Conservation (phyloP, 164 flowering plant species). For the Santalum album region DNA sequence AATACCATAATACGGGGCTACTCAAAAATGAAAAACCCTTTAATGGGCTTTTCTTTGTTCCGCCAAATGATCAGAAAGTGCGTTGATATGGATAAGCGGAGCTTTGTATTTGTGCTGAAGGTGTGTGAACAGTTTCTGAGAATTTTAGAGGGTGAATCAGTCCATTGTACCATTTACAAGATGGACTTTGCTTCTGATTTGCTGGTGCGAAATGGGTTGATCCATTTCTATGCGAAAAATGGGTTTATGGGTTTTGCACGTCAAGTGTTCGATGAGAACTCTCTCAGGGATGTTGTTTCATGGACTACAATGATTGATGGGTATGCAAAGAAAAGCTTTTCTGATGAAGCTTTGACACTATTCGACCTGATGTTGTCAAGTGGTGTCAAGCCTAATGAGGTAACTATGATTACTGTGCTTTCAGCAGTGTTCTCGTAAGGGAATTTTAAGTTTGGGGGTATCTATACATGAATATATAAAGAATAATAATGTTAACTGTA, state of each 20-base stretch:
- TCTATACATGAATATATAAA: constrained; percentile 27
- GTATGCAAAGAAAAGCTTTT: constrained; percentile 18
- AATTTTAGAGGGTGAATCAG: constrained; percentile 23
- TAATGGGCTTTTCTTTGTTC: constrained; percentile 29
- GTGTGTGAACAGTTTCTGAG: constrained; percentile 27
- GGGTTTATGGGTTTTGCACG: constrained; percentile 30
- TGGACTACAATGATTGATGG: constrained; percentile 64
- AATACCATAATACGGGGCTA: constrained; percentile 63
- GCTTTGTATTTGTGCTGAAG: constrained; percentile 51
- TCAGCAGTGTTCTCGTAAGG: constrained; percentile 51
- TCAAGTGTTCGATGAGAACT: constrained; percentile 34
- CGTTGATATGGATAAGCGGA: constrained; percentile 42
- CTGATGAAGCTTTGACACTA: constrained; percentile 37
- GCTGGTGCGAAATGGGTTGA: constrained; percentile 43
- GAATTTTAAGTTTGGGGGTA: constrained; percentile 33
- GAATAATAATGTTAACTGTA: constrained; percentile 18
- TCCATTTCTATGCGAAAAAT: constrained; percentile 36
- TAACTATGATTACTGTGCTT: constrained; percentile 56
- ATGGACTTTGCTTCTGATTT: constrained; percentile 36
- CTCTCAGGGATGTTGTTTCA: constrained; percentile 43
- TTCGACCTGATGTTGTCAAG: constrained; percentile 33
- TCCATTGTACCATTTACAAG: constrained; percentile 37
- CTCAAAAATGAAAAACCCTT: constrained; percentile 14
- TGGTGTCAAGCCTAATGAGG: constrained; percentile 49
- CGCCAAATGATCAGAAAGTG: constrained; percentile 32